Base-by-base conservation (phyloP, 768 basidiomycete species). In the Ramaria sp. region DNA sequence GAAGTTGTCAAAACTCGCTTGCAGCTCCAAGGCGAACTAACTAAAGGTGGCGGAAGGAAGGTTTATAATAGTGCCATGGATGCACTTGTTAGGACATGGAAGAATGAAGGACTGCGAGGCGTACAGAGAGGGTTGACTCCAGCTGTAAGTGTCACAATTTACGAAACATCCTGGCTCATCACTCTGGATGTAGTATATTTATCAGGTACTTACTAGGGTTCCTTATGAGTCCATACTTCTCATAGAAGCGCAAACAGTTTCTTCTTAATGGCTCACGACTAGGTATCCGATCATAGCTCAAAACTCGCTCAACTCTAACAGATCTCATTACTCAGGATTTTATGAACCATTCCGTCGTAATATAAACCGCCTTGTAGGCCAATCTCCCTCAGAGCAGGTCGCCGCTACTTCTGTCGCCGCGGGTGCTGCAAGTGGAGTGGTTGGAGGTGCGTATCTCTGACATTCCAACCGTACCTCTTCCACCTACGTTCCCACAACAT, bases 11-110 rank as follows among this genome's bases (percentile, higher is more conserved):
- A 98, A 70, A 98, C 96, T 39, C 85, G 95, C 53, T 70, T 99
- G 49, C 96, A 99, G 66, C 78, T 99, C 24, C 93, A 98, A 64
- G 96, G 95, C 24, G 96, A 98, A 67, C 79, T 99, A 10, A 81
- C 87, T 32, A 91, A 85, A 63, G 76, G 69, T 6, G 81, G 84
- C 8, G 76, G 74, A 15, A 59, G 67, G 59, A 88, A 81, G 64
- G 88, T 97, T 2, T 99, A 99, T 72, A 88, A 79, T 57, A 88
- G 83, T 64, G 87, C 85, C n/a, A 57, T 91, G 39, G 94, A 98
- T 63, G 92, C 88, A 13, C 70, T 95, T 30, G 70, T 70, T 34
- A 96, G 95, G 70, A 95, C 93, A 5, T 93, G 83, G 80, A 77
- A 67, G 65, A 81, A 94, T 64, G 94, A 97, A 69, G 94, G 94